Evolutionary conservation across 2,329 filamentous ascomycete species (phyloP).

Genomic region (Exophiala lecanii-corni): DNA sequence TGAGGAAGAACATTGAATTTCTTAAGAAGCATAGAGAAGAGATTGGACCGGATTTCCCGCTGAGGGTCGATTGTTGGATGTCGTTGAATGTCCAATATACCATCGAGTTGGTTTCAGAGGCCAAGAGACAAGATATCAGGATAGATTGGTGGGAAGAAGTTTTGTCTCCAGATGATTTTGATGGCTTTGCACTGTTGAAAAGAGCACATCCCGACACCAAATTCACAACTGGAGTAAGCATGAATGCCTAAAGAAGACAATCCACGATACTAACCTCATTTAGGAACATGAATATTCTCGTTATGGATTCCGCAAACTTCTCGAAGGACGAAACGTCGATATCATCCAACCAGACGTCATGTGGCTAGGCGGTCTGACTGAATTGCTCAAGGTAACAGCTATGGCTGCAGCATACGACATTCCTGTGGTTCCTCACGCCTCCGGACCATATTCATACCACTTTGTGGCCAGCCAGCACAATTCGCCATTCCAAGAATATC

Average conservation of each 20-base stretch:
- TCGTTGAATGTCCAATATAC: conserved; percentile 88
- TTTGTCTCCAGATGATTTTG: conserved; percentile 82
- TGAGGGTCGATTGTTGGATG: conserved; percentile 98
- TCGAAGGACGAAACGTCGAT: conserved; percentile 86
- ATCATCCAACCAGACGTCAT: conserved; percentile 96
- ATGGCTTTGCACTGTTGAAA: conserved; percentile 86
- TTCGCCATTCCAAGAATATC: conserved; percentile 91
- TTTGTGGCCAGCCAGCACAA: conserved; percentile 92
- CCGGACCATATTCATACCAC: conserved; percentile 91
- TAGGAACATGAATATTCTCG: conserved; percentile 86
- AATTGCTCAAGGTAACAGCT: conserved; percentile 81
- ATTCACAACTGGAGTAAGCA: conserved; percentile 71
- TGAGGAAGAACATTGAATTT: conserved; percentile 87
- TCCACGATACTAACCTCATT: not conserved
- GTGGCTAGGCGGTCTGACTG: conserved; percentile 93
- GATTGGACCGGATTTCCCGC: conserved; percentile 83
- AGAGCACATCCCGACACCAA: conserved; percentile 83
- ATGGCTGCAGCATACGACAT: conserved; percentile 92
- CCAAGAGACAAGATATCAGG: conserved; percentile 71
- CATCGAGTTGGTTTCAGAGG: conserved; percentile 81
- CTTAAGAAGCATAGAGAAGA: conserved; percentile 76
- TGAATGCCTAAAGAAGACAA: not conserved
- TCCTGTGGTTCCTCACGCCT: conserved; percentile 91
- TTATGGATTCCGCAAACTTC: conserved; percentile 90
- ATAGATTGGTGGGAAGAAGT: conserved; percentile 99